Base-by-base conservation (phyloP, 2,329 filamentous ascomycete species). In the Dissoconium aciculare region DNA sequence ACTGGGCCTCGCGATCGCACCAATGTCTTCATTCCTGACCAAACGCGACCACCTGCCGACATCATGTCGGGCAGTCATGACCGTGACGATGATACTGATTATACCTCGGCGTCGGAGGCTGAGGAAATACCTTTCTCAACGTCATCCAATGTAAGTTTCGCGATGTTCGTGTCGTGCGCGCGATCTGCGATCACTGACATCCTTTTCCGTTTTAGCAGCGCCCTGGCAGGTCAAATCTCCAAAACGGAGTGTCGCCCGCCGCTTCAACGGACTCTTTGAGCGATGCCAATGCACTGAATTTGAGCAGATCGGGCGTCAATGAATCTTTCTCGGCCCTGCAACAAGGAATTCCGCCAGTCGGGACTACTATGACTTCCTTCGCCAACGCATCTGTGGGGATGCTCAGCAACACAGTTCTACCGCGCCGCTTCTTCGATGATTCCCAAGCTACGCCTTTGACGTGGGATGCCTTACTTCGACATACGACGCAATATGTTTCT, bases 261-360 rank as follows among this genome's bases (percentile, higher is more conserved):
- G 80, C 79, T 1, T 94, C 85, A 1, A 83, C 91, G 75, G 84
- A 93, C 50, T 93, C 85, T 1, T 75, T 92, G 42, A 83, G 78
- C 43, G 76, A 69, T 28, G 59, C 69, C 30, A 77, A 78, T 5
- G 69, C 73, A 4, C 57, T 66, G 11, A 65, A 59, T 17, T 61
- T 56, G 35, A 35, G n/a, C n/a, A n/a, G 19, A 8, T 23, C 19
- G 19, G 19, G n/a, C n/a, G 19, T n/a, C 8, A 23, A 8, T 8
- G 34, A 59, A 28, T 69, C 62, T 43, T 57, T 63, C 48, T 61
- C 61, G 42, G 44, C 57, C 26, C 51, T 56, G 34, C 50, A 57
- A 33, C 52, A 57, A 35, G 47, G 56, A 24, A 59, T 64, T 26
- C 58, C 62, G 23, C 58, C 61, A 8, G 60, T 60, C 26, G 63